Evolutionary conservation across 78 protist genomes (phyloP).

Genomic region (Chrysochromulina parva): DNA sequence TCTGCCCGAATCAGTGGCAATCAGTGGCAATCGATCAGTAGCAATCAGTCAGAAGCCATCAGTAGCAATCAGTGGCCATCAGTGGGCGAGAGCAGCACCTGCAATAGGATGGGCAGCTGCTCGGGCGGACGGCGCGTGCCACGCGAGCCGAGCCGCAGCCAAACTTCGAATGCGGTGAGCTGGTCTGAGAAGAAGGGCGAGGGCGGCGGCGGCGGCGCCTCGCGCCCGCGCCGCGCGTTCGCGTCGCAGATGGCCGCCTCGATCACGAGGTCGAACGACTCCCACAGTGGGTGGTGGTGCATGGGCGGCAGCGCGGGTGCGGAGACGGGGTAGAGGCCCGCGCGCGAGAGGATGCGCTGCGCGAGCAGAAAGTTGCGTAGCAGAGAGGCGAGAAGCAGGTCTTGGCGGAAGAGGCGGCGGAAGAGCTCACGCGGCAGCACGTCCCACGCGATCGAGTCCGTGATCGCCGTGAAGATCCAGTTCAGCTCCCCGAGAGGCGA

Average conservation of each 20-base stretch:
- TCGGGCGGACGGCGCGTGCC: slow-evolving; percentile 70
- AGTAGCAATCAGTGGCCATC: too few species aligned
- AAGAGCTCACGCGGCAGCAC: slow-evolving; percentile 21
- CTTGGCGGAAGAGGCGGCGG: slow-evolving; percentile 65
- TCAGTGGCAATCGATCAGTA: too few species aligned
- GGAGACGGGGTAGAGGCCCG: slow-evolving; percentile 92
- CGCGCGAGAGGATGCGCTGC: slow-evolving; percentile 60
- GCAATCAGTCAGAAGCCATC: too few species aligned
- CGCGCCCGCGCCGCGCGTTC: background rate
- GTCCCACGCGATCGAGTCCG: slow-evolving; percentile 99
- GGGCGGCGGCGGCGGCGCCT: background rate
- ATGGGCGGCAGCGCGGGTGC: slow-evolving; percentile 90
- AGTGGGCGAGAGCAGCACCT: slow-evolving; percentile 46
- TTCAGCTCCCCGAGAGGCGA: slow-evolving; percentile 92
- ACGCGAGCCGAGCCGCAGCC: slow-evolving; percentile 85
- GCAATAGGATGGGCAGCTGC: slow-evolving; percentile 96
- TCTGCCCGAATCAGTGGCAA: too few species aligned
- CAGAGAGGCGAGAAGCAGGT: slow-evolving; percentile 89
- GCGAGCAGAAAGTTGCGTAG: slow-evolving; percentile 97
- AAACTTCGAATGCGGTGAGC: slow-evolving; percentile 92
- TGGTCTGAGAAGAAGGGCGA: slow-evolving; percentile 87
- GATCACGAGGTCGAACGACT: slow-evolving; percentile 92
- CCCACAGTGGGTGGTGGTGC: slow-evolving; percentile 70
- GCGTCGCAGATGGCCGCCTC: slow-evolving; percentile 75
- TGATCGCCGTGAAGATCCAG: slow-evolving; percentile 98